phyloP scores from a whole-genome alignment of 768 basidiomycete species.

The Suillus decipiens region DNA sequence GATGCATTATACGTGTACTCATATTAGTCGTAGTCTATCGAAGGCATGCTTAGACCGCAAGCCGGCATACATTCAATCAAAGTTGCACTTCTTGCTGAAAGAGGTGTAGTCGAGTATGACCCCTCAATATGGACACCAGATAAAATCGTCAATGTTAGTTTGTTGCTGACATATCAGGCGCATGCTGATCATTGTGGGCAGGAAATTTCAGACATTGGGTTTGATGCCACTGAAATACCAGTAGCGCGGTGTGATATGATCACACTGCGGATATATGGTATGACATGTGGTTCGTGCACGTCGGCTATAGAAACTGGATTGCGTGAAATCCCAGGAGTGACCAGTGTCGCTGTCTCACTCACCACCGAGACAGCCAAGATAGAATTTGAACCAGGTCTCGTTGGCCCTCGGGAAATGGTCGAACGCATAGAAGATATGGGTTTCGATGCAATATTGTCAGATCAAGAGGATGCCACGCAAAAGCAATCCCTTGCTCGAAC shows the following conservation, averaged over 20 bases:
- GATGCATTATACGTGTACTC: not conserved
- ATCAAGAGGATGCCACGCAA: slow-evolving; percentile 81
- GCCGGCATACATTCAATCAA: slow-evolving; percentile 90
- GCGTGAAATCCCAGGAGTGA: slow-evolving; percentile 69
- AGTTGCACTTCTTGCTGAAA: slow-evolving; percentile 96
- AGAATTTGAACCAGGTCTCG: slow-evolving; percentile 68
- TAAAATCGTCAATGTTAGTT: slow-evolving; percentile 68
- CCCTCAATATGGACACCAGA: slow-evolving; percentile 76
- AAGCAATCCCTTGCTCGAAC: slow-evolving; percentile 82
- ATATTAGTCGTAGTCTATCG: slow-evolving; percentile 64
- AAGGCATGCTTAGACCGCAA: slow-evolving; percentile 78
- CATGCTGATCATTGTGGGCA: slow-evolving; percentile 32
- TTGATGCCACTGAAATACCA: slow-evolving; percentile 81
- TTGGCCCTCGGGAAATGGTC: slow-evolving; percentile 86
- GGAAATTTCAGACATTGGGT: slow-evolving; percentile 94
- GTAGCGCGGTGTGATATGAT: slow-evolving; percentile 64
- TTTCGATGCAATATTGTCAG: slow-evolving; percentile 84
- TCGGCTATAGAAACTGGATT: slow-evolving; percentile 75
- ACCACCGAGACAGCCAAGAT: slow-evolving; percentile 76
- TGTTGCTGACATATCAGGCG: not conserved
- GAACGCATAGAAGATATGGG: slow-evolving; percentile 87
- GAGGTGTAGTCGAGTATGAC: slow-evolving; percentile 90
- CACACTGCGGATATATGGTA: slow-evolving; percentile 82
- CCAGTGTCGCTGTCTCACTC: slow-evolving; percentile 69
- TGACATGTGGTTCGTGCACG: slow-evolving; percentile 87